Evolutionary conservation across 768 basidiomycete genomes (phyloP).

Genomic region (Daedaleopsis sinensis): DNA sequence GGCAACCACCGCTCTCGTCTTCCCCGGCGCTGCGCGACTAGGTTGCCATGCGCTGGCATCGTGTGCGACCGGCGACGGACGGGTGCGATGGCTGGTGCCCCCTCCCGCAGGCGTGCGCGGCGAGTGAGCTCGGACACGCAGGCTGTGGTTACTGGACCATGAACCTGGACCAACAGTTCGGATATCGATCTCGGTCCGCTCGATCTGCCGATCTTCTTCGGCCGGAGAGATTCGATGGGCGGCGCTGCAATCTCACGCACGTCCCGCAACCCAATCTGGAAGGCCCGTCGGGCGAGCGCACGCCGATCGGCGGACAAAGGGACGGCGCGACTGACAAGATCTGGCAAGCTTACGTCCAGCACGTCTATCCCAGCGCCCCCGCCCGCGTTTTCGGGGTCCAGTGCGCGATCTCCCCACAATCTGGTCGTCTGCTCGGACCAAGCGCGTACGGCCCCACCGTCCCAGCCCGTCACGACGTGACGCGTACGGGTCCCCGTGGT

Average conservation of each 20-base stretch:
- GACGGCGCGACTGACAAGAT: neutral
- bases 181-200: constrained; percentile 17
- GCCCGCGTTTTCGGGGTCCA: neutral
- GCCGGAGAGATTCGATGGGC: neutral
- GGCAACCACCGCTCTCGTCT: neutral
- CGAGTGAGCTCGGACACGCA: too few species aligned
- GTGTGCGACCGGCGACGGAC: too few species aligned
- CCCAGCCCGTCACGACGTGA: neutral
- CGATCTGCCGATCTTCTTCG: constrained; percentile 20
- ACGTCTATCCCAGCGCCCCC: too few species aligned
- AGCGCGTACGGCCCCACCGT: too few species aligned
- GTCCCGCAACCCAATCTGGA: neutral
- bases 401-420: too few species aligned
- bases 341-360: neutral
- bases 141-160: constrained; percentile 3
- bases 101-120: too few species aligned
- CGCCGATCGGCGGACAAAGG: neutral
- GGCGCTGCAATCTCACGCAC: constrained; percentile 1
- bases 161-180: constrained; percentile 18
- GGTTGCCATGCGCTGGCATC: neutral
- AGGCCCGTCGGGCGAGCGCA: neutral
- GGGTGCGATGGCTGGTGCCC: too few species aligned
- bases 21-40: neutral
- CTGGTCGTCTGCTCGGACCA: too few species aligned
- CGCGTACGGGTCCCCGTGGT: too few species aligned